These are phyloP conservation scores for Clavariopsis aquatica DNA, from an alignment of 495 filamentous ascomycete species.

Conservation along the genomic window DNA sequence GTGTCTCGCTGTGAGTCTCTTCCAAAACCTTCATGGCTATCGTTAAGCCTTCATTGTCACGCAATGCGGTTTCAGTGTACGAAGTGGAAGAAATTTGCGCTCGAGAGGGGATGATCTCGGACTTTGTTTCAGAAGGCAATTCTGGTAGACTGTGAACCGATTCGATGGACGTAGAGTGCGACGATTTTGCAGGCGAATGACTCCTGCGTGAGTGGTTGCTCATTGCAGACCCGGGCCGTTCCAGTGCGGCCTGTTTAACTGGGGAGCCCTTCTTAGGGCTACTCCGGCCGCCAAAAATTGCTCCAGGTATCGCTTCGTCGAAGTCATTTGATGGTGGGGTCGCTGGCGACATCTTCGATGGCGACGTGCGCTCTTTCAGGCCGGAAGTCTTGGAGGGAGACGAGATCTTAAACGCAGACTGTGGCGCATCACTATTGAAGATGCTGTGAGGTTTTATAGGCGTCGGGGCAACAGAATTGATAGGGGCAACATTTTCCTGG, in stretches of 20 bases:
- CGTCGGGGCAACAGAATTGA: constrained; percentile 15
- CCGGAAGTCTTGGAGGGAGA: constrained; percentile 28
- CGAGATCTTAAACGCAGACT: constrained; percentile 30
- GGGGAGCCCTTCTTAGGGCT: constrained; percentile 35
- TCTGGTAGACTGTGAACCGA: constrained; percentile 3
- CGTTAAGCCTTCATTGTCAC: constrained; percentile 45
- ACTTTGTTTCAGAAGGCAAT: background rate
- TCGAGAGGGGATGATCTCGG: constrained; percentile 1
- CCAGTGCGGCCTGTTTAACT: constrained; percentile 15
- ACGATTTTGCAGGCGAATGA: constrained; percentile 28
- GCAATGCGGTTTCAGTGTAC: constrained; percentile 32
- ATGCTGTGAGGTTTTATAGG: constrained; percentile 19
- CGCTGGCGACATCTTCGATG: constrained; percentile 21
- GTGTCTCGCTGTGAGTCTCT: constrained; percentile 29
- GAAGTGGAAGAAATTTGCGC: constrained; percentile 6
- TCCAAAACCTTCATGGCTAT: constrained; percentile 39
- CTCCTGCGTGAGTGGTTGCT: constrained; percentile 19
- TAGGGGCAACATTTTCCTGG: constrained; percentile 38
- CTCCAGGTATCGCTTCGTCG: background rate
- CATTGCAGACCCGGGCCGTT: constrained; percentile 23
- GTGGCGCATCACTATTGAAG: constrained; percentile 22
- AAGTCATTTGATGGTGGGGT: constrained; percentile 23
- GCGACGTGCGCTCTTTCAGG: constrained; percentile 20
- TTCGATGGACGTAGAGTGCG: constrained; percentile 24
- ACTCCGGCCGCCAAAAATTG: background rate